These are phyloP conservation scores for Calonectria ilicicola DNA, from an alignment of 2,329 filamentous ascomycete genomes.

Conservation along the genomic window DNA sequence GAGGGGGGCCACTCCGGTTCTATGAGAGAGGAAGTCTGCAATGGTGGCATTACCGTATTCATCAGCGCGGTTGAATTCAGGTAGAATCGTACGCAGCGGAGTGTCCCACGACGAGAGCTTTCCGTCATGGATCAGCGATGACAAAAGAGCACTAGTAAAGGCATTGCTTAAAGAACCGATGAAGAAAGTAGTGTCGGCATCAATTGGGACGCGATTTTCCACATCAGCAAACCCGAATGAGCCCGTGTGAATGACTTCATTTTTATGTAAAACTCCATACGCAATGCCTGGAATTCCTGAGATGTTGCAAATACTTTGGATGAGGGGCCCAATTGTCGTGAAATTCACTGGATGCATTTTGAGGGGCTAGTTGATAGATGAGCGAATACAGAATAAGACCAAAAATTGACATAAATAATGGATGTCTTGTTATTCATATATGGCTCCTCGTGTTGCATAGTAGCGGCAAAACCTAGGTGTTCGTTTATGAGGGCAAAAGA, in stretches of 20 bases:
- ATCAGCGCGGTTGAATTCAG: background rate
- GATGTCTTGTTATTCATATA: too few relatives aligned
- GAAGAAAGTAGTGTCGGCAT: background rate
- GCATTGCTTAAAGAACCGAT: background rate
- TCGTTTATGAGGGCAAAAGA: too few relatives aligned
- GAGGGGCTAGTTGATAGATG: background rate
- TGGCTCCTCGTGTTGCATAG: too few relatives aligned
- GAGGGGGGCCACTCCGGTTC: background rate
- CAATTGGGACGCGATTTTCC: background rate
- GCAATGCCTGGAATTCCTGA: slow-evolving; percentile 7
- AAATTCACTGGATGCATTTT: background rate
- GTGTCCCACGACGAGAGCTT: background rate
- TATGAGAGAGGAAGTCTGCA: background rate
- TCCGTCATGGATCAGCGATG: background rate
- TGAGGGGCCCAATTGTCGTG: background rate
- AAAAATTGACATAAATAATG: too few relatives aligned
- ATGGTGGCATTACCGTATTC: background rate
- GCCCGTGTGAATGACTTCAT: slow-evolving; percentile 5
- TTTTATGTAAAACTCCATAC: slow-evolving; percentile 1
- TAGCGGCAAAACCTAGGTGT: too few relatives aligned
- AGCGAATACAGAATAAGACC: too few relatives aligned
- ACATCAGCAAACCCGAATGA: background rate
- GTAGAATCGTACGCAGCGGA: background rate
- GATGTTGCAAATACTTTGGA: slow-evolving; percentile 10
- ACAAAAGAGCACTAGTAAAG: background rate